Percentiles rank a stretch among this genome's conserved stretches.
Conservation (phyloP, 495 filamentous ascomycete genomes). For the Cairneyella variabilis region DNA sequence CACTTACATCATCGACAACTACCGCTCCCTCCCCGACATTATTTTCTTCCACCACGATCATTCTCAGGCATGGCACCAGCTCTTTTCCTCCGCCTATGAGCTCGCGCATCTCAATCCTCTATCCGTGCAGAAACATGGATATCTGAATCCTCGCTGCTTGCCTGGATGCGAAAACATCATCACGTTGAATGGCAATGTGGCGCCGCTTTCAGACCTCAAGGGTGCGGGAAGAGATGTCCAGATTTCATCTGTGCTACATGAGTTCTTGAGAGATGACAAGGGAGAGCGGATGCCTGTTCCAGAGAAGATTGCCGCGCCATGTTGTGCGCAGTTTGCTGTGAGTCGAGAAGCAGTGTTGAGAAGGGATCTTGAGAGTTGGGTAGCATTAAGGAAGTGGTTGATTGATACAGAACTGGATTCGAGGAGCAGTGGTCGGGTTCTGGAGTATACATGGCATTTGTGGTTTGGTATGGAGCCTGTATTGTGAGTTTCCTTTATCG, state of each 20-base stretch:
- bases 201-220: constrained; percentile 7
- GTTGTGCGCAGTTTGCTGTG: constrained; percentile 72
- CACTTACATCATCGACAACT: constrained; percentile 51
- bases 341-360: constrained; percentile 45
- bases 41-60: constrained; percentile 45
- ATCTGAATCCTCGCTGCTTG: constrained; percentile 39
- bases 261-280: constrained; percentile 9
- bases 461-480: constrained; percentile 51
- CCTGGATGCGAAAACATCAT: constrained; percentile 17
- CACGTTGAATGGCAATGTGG: constrained; percentile 7
- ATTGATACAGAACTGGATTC: constrained; percentile 32
- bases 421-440: constrained; percentile 54
- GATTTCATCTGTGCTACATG: constrained; percentile 5
- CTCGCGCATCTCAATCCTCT: constrained; percentile 38
- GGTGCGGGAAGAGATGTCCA: constrained; percentile 5
- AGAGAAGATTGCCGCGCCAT: constrained; percentile 38
- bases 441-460: constrained; percentile 75
- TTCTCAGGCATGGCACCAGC: constrained; percentile 39
- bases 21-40: constrained; percentile 42
- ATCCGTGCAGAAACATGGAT: constrained; percentile 40
- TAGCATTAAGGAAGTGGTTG: constrained; percentile 13
- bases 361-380: constrained; percentile 33
- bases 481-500: constrained; percentile 13
- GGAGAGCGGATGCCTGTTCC: constrained; percentile 2
- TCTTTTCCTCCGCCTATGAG: constrained; percentile 9